These are phyloP conservation scores for Claviceps arundinis DNA, from an alignment of 2,329 filamentous ascomycete genomes.

Conservation along the genomic window DNA sequence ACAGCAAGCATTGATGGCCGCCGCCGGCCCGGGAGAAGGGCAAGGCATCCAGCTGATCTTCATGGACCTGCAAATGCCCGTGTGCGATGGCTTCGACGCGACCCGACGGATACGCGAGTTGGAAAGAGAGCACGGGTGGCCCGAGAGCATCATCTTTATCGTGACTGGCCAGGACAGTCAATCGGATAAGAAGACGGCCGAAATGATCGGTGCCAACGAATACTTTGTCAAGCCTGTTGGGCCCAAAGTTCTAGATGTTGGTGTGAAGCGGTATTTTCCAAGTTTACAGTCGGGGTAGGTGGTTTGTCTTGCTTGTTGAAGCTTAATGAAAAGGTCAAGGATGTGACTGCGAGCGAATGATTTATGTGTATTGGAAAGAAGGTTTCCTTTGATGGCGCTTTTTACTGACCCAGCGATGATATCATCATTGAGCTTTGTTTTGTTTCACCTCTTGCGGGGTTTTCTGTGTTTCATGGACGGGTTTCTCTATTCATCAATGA, in stretches of 20 bases:
- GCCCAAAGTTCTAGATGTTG: neutral
- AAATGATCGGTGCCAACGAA: neutral
- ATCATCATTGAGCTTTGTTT: too few relatives aligned
- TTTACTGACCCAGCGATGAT: too few relatives aligned
- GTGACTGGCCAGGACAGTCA: constrained; percentile 16
- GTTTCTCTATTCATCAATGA: too few relatives aligned
- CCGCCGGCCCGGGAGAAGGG: constrained; percentile 2
- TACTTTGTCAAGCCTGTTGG: neutral
- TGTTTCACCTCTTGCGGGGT: too few relatives aligned
- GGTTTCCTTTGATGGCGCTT: too few relatives aligned
- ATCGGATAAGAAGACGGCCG: neutral
- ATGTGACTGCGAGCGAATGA: too few relatives aligned
- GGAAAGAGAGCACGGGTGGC: constrained; percentile 9
- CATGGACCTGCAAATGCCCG: constrained; percentile 18
- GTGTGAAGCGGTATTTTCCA: neutral
- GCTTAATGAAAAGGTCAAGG: too few relatives aligned
- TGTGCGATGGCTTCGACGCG: constrained; percentile 16
- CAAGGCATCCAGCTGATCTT: constrained; percentile 12
- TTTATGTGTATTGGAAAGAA: too few relatives aligned
- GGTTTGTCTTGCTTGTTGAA: neutral
- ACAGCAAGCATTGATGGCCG: constrained; percentile 8
- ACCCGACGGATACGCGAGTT: constrained; percentile 13
- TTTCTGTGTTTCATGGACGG: too few relatives aligned
- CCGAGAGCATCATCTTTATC: constrained; percentile 12
- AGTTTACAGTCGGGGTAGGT: neutral